Conservation (phyloP, 768 basidiomycete genomes). For the Leucosporidium yakuticum region DNA sequence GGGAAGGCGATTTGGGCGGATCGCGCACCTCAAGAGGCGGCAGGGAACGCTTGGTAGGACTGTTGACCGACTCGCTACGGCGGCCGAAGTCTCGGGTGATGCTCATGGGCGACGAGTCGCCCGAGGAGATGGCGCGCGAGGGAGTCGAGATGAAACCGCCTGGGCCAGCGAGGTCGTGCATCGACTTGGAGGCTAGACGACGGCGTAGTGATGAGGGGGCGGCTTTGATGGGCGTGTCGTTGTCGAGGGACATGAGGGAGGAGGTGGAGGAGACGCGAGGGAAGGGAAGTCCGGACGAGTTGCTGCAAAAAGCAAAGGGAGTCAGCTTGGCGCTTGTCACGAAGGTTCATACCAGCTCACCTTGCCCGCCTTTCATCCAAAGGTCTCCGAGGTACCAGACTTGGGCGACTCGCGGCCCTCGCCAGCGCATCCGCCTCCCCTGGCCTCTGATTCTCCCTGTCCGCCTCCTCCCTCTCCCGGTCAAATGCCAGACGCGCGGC, state of each 20-base stretch:
- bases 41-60: background rate
- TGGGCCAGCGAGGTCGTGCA: constrained; percentile 23
- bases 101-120: too few species aligned
- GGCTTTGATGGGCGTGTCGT: constrained; percentile 31
- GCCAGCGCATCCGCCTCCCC: constrained; percentile 30
- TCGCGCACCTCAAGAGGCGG: background rate
- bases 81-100: background rate
- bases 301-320: background rate
- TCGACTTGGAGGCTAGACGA: constrained; percentile 29
- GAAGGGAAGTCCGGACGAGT: constrained; percentile 12
- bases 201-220: constrained; percentile 18
- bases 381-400: constrained; percentile 37
- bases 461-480: background rate
- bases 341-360: constrained; percentile 16
- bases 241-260: constrained; percentile 34
- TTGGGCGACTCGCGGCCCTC: constrained; percentile 38
- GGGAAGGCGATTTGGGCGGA: background rate
- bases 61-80: background rate
- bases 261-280: constrained; percentile 26
- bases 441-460: constrained; percentile 10
- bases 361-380: constrained; percentile 35
- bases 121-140: constrained; percentile 14
- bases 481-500: background rate
- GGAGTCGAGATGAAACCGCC: constrained; percentile 8
- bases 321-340: background rate